Evolutionary conservation across 768 basidiomycete species (phyloP), one percentile per base, ranked within the genome.

Genomic region (Fomitopsis pulvina): DNA sequence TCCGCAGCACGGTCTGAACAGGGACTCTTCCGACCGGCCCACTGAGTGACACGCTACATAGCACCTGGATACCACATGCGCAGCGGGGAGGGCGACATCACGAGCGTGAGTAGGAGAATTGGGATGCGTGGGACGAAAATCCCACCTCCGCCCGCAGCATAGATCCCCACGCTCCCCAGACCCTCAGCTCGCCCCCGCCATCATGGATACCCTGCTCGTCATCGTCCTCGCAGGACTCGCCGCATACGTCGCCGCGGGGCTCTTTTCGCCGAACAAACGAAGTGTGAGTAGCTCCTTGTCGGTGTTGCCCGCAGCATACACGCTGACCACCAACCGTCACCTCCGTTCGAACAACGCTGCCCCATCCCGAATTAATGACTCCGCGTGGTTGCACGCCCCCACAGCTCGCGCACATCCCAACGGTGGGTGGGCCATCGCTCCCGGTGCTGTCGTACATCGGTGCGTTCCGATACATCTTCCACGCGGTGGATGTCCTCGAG

Each of bases 401-500:
- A 24, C 27, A 60, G 59, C 39, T 57, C 2, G 45, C 45, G 26
- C 11, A 25, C 11, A 70, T 72, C 21, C 71, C 71, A n/a, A 51
- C 68, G 0, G 59, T 71, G 9, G 57, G 57, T 2, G 69, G 69
- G 8, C 61, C 66, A 22, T 63, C 70, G 20, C 56, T 63, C n/a
- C 61, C 60, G 21, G 43, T 71, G 18, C 52, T 67, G 7, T 70
- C 70, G 11, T 66, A 61, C 57, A 55, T 58, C 26, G 62, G 66
- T 6, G 68, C 65, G 7, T 30, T 56, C 34, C 62, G 57, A 34
- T 71, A 64, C 50, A 48, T 66, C 47, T 40, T 48, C 2, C 56
- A 71, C 50, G 69, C 64, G 5, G 63, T 57, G 48, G 54, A 57
- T 32, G 60, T 72, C 53, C 57, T 72, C 4, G 61, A 65, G 45